A percentile compares a stretch with the other conserved stretches of the same genome.
Conservation (phyloP, 768 basidiomycete species). For the Russula sp. region DNA sequence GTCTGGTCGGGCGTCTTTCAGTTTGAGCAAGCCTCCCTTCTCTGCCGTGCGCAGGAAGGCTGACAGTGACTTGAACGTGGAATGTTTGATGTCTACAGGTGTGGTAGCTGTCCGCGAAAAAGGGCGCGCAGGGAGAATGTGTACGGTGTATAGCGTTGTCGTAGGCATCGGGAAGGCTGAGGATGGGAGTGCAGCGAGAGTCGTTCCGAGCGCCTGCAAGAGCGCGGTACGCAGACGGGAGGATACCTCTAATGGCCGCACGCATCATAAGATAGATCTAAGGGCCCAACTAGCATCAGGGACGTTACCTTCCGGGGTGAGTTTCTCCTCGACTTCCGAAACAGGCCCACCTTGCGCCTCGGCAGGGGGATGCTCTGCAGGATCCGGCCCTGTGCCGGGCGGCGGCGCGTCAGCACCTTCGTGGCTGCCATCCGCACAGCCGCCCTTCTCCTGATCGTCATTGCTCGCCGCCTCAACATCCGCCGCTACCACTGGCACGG, state of each 20-base stretch:
- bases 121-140: constrained; percentile 77
- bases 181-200: constrained; percentile 41
- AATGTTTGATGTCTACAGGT: constrained; percentile 68
- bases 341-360: background rate
- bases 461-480: constrained; percentile 19
- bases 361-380: constrained; percentile 14
- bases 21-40: constrained; percentile 64
- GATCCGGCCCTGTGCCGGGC: constrained; percentile 25
- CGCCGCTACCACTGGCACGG: constrained; percentile 4
- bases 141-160: constrained; percentile 66
- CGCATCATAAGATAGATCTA: background rate
- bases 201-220: constrained; percentile 56
- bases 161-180: constrained; percentile 70
- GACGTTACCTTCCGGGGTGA: constrained; percentile 29
- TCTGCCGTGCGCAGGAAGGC: constrained; percentile 74
- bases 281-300: background rate
- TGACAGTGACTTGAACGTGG: constrained; percentile 72
- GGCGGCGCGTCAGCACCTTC: background rate
- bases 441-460: constrained; percentile 11
- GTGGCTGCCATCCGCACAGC: constrained; percentile 10
- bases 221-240: constrained; percentile 53
- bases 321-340: constrained; percentile 15
- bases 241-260: constrained; percentile 42
- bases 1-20: constrained; percentile 51
- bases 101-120: constrained; percentile 43